These are phyloP conservation scores for Reutealis trisperma DNA, from an alignment of 345 rosid genomes.

Conservation along the genomic window DNA sequence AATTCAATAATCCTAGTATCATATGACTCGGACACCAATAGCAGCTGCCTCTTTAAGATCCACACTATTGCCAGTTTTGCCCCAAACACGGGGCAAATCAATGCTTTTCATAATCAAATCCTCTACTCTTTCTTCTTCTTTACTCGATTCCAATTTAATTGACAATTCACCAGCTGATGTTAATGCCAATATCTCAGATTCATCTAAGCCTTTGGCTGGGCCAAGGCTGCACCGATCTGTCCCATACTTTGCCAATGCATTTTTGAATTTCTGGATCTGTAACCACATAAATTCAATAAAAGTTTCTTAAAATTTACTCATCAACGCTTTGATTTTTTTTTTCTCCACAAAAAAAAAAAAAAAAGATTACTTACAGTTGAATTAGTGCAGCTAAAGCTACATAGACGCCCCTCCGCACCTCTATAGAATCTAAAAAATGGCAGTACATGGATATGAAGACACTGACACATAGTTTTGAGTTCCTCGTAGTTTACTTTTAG, in stretches of 20 bases:
- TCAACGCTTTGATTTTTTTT: neutral
- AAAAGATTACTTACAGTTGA: conserved; percentile 18
- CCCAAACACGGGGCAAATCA: conserved; percentile 18
- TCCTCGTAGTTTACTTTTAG: conserved; percentile 75
- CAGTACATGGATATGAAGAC: conserved; percentile 65
- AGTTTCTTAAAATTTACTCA: neutral
- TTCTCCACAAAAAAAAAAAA: neutral
- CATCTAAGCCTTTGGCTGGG: conserved; percentile 56
- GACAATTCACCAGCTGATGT: conserved; percentile 38
- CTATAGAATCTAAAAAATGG: conserved; percentile 82
- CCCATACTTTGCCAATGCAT: conserved; percentile 58
- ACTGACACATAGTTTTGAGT: conserved; percentile 58
- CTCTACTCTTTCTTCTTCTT: conserved; percentile 11
- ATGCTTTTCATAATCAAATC: conserved; percentile 19
- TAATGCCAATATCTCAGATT: conserved; percentile 39
- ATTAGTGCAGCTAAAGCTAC: conserved; percentile 52
- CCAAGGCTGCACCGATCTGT: conserved; percentile 43
- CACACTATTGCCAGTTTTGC: conserved; percentile 1
- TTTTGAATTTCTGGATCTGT: conserved; percentile 72
- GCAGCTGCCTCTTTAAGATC: conserved; percentile 16
- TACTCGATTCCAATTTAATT: neutral
- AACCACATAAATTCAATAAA: neutral
- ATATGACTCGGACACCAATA: conserved; percentile 15
- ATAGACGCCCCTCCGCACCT: conserved; percentile 63
- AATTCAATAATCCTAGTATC: neutral